phyloP scores from a whole-genome alignment of 768 basidiomycete species.

The Mycena vulgaris region DNA sequence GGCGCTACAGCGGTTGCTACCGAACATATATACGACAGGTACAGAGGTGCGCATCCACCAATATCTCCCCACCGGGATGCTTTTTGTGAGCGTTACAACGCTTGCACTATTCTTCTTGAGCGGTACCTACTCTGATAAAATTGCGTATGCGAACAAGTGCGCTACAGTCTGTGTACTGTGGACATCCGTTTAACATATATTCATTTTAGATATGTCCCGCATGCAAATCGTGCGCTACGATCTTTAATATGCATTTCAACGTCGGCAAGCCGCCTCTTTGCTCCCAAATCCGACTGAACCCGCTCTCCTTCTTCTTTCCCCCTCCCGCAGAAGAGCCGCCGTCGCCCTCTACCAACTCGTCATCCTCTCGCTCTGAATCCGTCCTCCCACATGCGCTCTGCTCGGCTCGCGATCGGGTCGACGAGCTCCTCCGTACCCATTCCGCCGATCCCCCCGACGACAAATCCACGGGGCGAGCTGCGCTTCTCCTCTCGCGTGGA shows the following conservation, averaged over 20 bases:
- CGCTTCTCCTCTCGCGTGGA: constrained; percentile 95
- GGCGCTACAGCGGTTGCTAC: constrained; percentile 65
- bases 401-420: constrained; percentile 46
- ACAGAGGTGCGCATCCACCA: constrained; percentile 69
- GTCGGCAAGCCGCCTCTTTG: constrained; percentile 85
- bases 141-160: constrained; percentile 95
- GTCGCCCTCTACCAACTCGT: constrained; percentile 42
- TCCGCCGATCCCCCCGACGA: constrained; percentile 88
- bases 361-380: constrained; percentile 51
- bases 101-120: constrained; percentile 96
- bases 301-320: constrained; percentile 72
- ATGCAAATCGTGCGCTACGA: constrained; percentile 92
- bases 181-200: constrained; percentile 3
- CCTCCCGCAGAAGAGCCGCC: constrained; percentile 52
- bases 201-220: constrained; percentile 88
- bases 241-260: constrained; percentile 98
- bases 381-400: constrained; percentile 57
- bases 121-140: constrained; percentile 97
- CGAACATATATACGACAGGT: constrained; percentile 63
- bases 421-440: constrained; percentile 60
- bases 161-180: constrained; percentile 52
- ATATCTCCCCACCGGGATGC: constrained; percentile 83
- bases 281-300: constrained; percentile 70
- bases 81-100: constrained; percentile 92
- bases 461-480: constrained; percentile 94